Percentiles rank a stretch among this genome's conserved stretches.
Evolutionary conservation across 2,329 filamentous ascomycete genomes (phyloP).

Genomic region (Clonostachys solani): DNA sequence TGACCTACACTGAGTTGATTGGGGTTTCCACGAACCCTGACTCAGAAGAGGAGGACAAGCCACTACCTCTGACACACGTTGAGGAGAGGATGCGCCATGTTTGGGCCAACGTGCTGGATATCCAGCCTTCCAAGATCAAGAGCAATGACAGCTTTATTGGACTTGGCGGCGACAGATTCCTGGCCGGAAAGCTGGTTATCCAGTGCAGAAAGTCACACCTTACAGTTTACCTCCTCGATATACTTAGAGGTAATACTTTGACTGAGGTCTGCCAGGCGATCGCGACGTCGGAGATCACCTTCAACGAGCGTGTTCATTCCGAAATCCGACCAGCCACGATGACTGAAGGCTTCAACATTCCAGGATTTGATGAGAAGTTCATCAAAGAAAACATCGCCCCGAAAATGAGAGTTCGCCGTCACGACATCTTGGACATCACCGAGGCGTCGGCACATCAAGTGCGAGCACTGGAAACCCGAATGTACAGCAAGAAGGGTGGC

Average conservation of each 20-base stretch:
- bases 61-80: constrained; percentile 39
- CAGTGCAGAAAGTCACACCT: constrained; percentile 37
- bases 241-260: constrained; percentile 34
- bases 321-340: constrained; percentile 3
- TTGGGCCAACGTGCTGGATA: constrained; percentile 38
- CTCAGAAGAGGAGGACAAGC: constrained; percentile 32
- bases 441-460: constrained; percentile 44
- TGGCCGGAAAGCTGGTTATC: constrained; percentile 37
- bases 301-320: constrained; percentile 3
- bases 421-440: constrained; percentile 39
- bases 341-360: constrained; percentile 1
- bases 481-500: constrained; percentile 36
- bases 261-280: constrained; percentile 37
- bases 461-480: constrained; percentile 40
- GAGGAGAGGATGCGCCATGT: constrained; percentile 42
- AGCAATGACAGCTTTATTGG: constrained; percentile 38
- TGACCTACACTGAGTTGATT: constrained; percentile 37
- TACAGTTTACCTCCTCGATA: constrained; percentile 31
- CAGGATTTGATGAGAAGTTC: constrained; percentile 22
- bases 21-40: constrained; percentile 31
- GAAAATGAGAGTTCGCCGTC: constrained; percentile 32
- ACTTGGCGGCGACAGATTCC: constrained; percentile 39
- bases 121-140: constrained; percentile 32
- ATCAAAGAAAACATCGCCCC: constrained; percentile 34
- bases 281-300: constrained; percentile 1